Evolutionary conservation across 2,329 filamentous ascomycete genomes (phyloP).

Genomic region (Mycosphaerella arachidis): DNA sequence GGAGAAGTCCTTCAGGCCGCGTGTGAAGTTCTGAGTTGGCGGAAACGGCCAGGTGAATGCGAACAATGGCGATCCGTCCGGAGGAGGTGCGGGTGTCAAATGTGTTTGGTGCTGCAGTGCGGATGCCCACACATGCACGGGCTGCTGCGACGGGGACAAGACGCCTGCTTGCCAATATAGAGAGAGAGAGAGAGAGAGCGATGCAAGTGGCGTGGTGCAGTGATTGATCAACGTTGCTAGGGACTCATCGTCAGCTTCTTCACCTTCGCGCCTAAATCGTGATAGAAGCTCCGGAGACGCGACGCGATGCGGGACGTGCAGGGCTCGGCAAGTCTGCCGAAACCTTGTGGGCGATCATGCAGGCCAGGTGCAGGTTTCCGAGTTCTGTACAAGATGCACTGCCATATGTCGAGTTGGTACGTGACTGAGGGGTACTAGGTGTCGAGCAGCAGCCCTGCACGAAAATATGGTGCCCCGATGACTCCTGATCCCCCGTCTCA

Average conservation of each 20-base stretch:
- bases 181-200: too few species aligned
- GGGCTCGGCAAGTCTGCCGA: conserved; percentile 2
- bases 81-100: not conserved
- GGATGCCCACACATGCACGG: too few species aligned
- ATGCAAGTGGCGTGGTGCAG: not conserved
- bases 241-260: not conserved
- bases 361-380: not conserved
- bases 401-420: too few species aligned
- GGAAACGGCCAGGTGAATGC: not conserved
- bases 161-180: not conserved
- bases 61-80: not conserved
- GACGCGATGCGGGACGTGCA: not conserved
- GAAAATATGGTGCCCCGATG: too few species aligned
- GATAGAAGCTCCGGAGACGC: not conserved
- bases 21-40: not conserved
- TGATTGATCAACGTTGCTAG: not conserved
- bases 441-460: too few species aligned
- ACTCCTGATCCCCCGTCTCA: too few species aligned
- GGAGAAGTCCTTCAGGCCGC: not conserved
- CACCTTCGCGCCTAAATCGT: not conserved
- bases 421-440: too few species aligned
- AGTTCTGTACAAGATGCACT: not conserved
- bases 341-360: conserved; percentile 2
- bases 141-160: not conserved
- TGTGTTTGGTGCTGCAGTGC: not conserved